These are phyloP conservation scores for Chrysoporthe deuterocubensis DNA, from an alignment of 2,329 filamentous ascomycete species.

Conservation along the genomic window DNA sequence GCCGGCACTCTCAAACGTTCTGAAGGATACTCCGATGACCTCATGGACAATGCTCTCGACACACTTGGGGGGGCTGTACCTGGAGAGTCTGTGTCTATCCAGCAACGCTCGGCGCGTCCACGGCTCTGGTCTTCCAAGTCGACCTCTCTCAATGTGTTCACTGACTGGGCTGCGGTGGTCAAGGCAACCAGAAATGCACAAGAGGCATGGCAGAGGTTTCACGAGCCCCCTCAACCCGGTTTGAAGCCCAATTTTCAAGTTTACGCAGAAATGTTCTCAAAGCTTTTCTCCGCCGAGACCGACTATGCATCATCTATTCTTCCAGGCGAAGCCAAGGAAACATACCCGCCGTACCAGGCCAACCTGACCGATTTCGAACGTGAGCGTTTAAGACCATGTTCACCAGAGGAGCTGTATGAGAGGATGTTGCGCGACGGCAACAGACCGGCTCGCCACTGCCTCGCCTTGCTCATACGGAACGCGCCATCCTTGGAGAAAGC, in stretches of 20 bases:
- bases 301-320: slow-evolving; percentile 38
- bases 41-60: slow-evolving; percentile 53
- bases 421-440: slow-evolving; percentile 59
- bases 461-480: slow-evolving; percentile 60
- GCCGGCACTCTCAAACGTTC: slow-evolving; percentile 60
- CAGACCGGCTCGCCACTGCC: slow-evolving; percentile 51
- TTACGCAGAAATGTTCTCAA: slow-evolving; percentile 65
- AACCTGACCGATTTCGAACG: slow-evolving; percentile 69
- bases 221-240: slow-evolving; percentile 40
- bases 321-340: slow-evolving; percentile 65
- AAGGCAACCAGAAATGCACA: slow-evolving; percentile 62
- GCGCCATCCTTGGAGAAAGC: slow-evolving; percentile 53
- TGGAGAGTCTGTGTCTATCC: slow-evolving; percentile 60
- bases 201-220: slow-evolving; percentile 63
- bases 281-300: slow-evolving; percentile 48
- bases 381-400: slow-evolving; percentile 64
- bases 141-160: slow-evolving; percentile 41
- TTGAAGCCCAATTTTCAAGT: slow-evolving; percentile 47
- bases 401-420: slow-evolving; percentile 59
- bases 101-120: slow-evolving; percentile 49
- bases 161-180: slow-evolving; percentile 59
- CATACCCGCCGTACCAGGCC: slow-evolving; percentile 56
- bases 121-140: slow-evolving; percentile 36
- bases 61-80: slow-evolving; percentile 56
- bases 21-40: slow-evolving; percentile 55